Evolutionary conservation across 306 rosid species (phyloP).

Genomic region (Cucumis cinereus): DNA sequence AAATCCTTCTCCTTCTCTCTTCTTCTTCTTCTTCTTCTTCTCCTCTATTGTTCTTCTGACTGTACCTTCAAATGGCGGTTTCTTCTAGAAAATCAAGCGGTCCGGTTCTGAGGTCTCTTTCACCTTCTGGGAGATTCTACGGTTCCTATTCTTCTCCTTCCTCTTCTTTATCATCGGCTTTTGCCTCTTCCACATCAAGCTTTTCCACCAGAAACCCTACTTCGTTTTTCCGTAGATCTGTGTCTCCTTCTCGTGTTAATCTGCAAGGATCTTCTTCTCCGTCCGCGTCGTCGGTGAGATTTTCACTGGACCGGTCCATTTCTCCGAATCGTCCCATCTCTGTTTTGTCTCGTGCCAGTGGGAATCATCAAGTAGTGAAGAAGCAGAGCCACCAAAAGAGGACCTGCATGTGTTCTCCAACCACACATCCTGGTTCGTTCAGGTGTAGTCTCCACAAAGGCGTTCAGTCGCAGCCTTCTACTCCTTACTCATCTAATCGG

Average conservation of each 20-base stretch:
- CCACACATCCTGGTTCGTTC: conserved; percentile 64
- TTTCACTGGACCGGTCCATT: conserved; percentile 15
- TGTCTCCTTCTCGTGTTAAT: conserved; percentile 16
- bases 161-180: conserved; percentile 20
- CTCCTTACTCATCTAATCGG: conserved; percentile 21
- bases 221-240: conserved; percentile 16
- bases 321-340: conserved; percentile 33
- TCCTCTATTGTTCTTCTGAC: not conserved
- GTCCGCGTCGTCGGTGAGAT: conserved; percentile 10
- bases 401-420: conserved; percentile 50
- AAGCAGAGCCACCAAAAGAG: conserved; percentile 25
- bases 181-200: conserved; percentile 34
- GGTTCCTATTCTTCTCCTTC: conserved; percentile 22
- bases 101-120: conserved; percentile 38
- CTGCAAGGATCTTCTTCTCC: not conserved
- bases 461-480: conserved; percentile 2
- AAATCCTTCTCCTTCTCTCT: not conserved
- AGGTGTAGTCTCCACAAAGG: conserved; percentile 52
- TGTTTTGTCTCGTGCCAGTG: not conserved
- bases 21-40: not conserved
- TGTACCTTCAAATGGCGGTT: conserved; percentile 40
- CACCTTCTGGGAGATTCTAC: conserved; percentile 50
- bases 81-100: conserved; percentile 51
- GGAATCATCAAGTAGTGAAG: conserved; percentile 5
- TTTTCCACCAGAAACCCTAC: conserved; percentile 22